A percentile compares a stretch with the other conserved stretches of the same genome.
Conservation (phyloP, 345 rosid species). For the Eucalyptus victrix region DNA sequence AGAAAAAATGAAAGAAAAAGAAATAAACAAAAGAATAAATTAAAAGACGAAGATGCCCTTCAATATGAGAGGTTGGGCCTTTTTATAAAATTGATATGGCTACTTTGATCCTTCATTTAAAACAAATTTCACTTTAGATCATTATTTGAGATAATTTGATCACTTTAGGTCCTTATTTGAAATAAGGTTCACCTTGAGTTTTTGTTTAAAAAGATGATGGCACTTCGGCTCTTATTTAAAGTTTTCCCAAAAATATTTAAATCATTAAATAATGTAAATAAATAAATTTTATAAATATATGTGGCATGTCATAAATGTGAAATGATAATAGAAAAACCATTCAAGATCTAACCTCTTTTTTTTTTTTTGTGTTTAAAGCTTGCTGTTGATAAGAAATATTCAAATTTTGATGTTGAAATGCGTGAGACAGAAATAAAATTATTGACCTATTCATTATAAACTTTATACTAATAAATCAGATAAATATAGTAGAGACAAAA, state of each 20-base stretch:
- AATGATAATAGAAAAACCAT: neutral
- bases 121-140: fast-evolving
- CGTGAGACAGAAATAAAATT: neutral
- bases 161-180: fast-evolving
- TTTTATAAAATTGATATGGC: too few relatives aligned
- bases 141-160: too few relatives aligned
- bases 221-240: too few relatives aligned
- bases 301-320: neutral
- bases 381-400: neutral
- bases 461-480: neutral
- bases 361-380: neutral
- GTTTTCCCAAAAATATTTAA: neutral
- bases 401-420: neutral
- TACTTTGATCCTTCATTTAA: too few relatives aligned
- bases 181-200: fast-evolving
- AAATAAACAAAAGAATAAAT: too few relatives aligned
- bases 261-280: neutral
- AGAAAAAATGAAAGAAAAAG: fast-evolving
- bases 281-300: neutral
- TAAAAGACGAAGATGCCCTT: too few relatives aligned
- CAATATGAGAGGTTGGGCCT: too few relatives aligned
- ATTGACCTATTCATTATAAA: neutral
- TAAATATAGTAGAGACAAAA: neutral
- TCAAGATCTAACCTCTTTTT: neutral
- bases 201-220: too few relatives aligned